Evolutionary conservation across 2,329 filamentous ascomycete species (phyloP).

Genomic region (Exophiala spinifera): DNA sequence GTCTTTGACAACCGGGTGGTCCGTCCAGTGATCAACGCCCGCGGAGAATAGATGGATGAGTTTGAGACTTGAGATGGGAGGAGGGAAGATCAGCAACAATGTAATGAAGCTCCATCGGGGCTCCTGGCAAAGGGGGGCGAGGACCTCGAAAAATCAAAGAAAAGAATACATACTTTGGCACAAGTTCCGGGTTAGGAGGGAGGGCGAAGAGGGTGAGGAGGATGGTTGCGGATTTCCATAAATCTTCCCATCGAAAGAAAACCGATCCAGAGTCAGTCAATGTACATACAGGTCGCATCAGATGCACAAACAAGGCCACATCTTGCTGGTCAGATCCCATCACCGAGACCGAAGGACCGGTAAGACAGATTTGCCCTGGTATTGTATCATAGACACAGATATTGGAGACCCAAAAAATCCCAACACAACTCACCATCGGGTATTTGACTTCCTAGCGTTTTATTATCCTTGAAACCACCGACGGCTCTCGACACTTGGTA

Average conservation of each 20-base stretch:
- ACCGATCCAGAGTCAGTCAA: constrained; percentile 2
- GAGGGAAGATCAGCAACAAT: constrained; percentile 32
- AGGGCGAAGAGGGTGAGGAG: constrained; percentile 49
- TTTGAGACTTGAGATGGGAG: constrained; percentile 39
- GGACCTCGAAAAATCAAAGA: no score
- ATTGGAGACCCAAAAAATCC: no score
- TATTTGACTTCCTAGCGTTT: constrained; percentile 19
- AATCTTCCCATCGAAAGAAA: constrained; percentile 29
- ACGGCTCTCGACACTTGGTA: constrained; percentile 30
- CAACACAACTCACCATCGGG: constrained; percentile 22
- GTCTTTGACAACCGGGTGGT: constrained; percentile 53
- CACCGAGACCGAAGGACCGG: neutral
- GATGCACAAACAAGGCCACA: no score
- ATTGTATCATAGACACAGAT: neutral
- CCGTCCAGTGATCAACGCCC: constrained; percentile 54
- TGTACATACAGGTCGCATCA: neutral
- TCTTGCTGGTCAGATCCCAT: neutral
- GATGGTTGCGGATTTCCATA: constrained; percentile 45
- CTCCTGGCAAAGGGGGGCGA: no score
- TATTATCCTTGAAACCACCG: constrained; percentile 9
- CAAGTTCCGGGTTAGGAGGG: constrained; percentile 36
- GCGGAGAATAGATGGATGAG: constrained; percentile 58
- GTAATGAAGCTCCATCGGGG: constrained; percentile 25
- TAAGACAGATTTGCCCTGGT: neutral
- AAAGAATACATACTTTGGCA: constrained; percentile 31